Conservation (phyloP, 2,329 filamentous ascomycete species). For the Colletotrichum liaoningense region DNA sequence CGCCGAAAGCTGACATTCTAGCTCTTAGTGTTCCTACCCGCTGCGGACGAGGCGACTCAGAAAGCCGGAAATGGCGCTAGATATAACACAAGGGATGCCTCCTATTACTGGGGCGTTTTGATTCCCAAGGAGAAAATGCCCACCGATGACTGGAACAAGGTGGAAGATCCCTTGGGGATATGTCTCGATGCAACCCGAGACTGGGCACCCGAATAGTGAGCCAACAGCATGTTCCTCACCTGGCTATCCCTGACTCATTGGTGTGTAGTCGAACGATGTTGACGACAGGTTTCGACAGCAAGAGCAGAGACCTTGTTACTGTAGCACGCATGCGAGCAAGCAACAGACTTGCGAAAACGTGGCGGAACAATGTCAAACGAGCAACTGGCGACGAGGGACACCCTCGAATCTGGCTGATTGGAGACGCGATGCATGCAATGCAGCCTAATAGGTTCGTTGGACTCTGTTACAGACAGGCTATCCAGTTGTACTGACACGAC, state of each 20-base stretch:
- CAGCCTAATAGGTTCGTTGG: conserved; percentile 3
- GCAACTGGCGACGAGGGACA: conserved; percentile 1
- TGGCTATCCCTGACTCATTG: not conserved
- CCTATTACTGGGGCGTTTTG: conserved; percentile 9
- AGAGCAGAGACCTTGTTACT: too few species aligned
- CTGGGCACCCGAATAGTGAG: conserved; percentile 15
- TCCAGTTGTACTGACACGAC: too few species aligned
- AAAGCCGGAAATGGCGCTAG: not conserved
- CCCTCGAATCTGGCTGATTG: conserved; percentile 11
- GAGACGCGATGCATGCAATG: conserved; percentile 19
- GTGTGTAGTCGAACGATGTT: too few species aligned
- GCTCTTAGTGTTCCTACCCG: not conserved
- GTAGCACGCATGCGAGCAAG: conserved; percentile 8
- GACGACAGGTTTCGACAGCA: too few species aligned
- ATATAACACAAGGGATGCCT: not conserved
- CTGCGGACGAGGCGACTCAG: not conserved
- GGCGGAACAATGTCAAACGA: not conserved
- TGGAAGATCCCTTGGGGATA: not conserved
- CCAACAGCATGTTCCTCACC: not conserved
- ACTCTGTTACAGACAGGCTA: not conserved
- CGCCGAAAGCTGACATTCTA: not conserved
- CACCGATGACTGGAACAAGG: not conserved
- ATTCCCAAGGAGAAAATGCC: not conserved
- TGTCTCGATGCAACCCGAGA: conserved; percentile 12
- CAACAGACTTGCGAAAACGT: not conserved